phyloP scores from a whole-genome alignment of 2,329 filamentous ascomycete genomes.

The Ciborinia camelliae region DNA sequence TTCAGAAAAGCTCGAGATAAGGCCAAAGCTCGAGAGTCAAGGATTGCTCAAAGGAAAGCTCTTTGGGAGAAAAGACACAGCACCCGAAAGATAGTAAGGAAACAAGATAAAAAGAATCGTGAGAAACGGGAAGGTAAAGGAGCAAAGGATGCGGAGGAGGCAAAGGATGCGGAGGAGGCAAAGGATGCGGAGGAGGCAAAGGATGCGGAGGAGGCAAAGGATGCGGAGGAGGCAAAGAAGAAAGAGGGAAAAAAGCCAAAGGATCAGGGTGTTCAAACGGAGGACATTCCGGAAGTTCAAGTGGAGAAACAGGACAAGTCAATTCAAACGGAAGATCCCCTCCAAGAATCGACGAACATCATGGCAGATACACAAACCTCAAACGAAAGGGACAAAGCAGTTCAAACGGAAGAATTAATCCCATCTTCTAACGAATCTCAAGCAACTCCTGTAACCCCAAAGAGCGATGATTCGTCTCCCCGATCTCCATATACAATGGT shows the following conservation, averaged over 20 bases:
- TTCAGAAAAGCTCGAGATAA: slow-evolving; percentile 36
- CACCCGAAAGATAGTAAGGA: slow-evolving; percentile 40
- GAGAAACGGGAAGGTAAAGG: slow-evolving; percentile 41
- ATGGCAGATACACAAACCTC: neutral
- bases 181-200: slow-evolving; percentile 42
- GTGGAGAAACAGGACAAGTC: slow-evolving; percentile 28
- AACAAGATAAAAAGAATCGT: slow-evolving; percentile 42
- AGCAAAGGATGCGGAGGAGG: slow-evolving; percentile 42
- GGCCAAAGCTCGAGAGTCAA: slow-evolving; percentile 37
- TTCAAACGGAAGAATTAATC: slow-evolving; percentile 28
- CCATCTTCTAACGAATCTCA: slow-evolving; percentile 23
- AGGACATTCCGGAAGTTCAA: slow-evolving; percentile 23
- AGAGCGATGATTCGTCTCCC: slow-evolving; percentile 22
- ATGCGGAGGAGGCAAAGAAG: slow-evolving; percentile 42
- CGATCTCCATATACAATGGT: slow-evolving; percentile 1
- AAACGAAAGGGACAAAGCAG: slow-evolving; percentile 29
- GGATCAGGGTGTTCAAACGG: slow-evolving; percentile 31
- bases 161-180: slow-evolving; percentile 39
- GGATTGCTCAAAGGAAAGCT: slow-evolving; percentile 46
- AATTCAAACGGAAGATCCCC: slow-evolving; percentile 31
- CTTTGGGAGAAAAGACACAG: slow-evolving; percentile 49
- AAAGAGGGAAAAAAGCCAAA: slow-evolving; percentile 39
- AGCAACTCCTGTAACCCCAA: slow-evolving; percentile 30
- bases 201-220: slow-evolving; percentile 41
- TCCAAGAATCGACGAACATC: neutral